Base-by-base conservation (phyloP, 2,329 filamentous ascomycete species). In the Colletotrichum sp. region DNA sequence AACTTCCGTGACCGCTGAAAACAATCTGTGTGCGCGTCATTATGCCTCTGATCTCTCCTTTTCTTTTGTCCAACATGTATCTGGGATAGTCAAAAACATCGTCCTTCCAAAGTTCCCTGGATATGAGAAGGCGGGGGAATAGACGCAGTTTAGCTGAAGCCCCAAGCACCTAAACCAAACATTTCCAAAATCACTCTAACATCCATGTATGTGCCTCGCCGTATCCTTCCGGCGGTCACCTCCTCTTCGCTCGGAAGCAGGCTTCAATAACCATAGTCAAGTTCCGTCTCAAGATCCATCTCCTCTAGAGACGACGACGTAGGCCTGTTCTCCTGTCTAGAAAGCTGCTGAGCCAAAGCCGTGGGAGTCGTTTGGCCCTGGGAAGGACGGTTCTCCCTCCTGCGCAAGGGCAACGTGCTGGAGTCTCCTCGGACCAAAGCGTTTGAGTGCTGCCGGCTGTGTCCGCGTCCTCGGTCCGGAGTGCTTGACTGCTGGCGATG, bases 261-360 rank as follows among this genome's bases (percentile, higher is more conserved):
- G 43, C 43, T 21, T 48, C 43, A 48, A 48, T 21, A 0, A 1
- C 9, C 10, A 21, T 48, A 0, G 10, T 1, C 9, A 48, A 6
- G 3, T 21, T 21, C 43, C 13, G 7, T 0, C 0, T 48, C 18
- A 2, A 0, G n/a, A 48, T 48, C n/a, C 43, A 48, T 48, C 43
- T 48, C 43, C 43, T 2, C 43, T 48, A 7, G 3, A 4, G 43
- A 21, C 43, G n/a, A 21, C 13, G 3, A 48, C 1, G 18, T 3
- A 21, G 18, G 0, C 0, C 1, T 21, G n/a, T 21, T 48, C 3
- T 21, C 18, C 43, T 4, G 6, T 7, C 3, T 10, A 21, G 43
- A 10, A 48, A 2, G 0, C n/a, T 48, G 43, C 13, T 4, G 10
- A 48, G n/a, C 43, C 18, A 0, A 21, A 21, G 43, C 43, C 8